Evolutionary conservation across 2,329 filamentous ascomycete genomes (phyloP), one percentile per base, ranked within the genome.

Genomic region (Myriosclerotinia scirpicola): DNA sequence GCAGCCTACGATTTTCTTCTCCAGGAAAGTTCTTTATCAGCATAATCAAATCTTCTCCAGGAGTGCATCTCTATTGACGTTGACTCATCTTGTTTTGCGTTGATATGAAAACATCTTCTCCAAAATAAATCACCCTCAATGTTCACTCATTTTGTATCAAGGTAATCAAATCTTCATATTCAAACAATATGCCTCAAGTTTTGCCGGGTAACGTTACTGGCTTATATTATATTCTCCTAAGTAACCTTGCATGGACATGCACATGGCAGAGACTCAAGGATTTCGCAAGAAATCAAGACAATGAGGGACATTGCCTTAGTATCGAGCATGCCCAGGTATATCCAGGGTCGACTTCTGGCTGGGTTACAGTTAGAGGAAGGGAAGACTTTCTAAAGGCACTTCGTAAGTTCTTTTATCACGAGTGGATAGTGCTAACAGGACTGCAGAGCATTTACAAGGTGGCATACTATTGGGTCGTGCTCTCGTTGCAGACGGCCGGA

Each of bases 231-330:
- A 69, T 70, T 40, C 69, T 36, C 60, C 58, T 5, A 59, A 59
- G n/a, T 46, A 69, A 3, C 67, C 72, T 22, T 75, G 30, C 30
- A 34, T 34, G 71, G 70, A 65, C 69, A 17, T 62, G 56, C 22
- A 68, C 72, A 34, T 74, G 72, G 73, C 72, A 74, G 56, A 69
- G 56, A 7, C 30, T 75, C 17, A 74, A 75, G 46, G 73, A 74
- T 53, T 72, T 72, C 54, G 64, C 71, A 12, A 59, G 71, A 42
- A 69, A 71, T 55, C 56, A 54, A 50, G 63, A 70, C 20, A 22
- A 48, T 36, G 61, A 71, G 66, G 71, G 69, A 5, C 64, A 66
- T 6, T 65, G 48, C 17, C 63, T 72, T 52, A 66, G 70, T n/a
- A 66, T 75, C 7, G 70, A 73, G 46, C 70, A 73, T 67, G 72